A percentile compares a stretch with the other conserved stretches of the same genome.
Evolutionary conservation across 306 rosid genomes (phyloP).

Genomic region (Glycyrrhiza uralensis): DNA sequence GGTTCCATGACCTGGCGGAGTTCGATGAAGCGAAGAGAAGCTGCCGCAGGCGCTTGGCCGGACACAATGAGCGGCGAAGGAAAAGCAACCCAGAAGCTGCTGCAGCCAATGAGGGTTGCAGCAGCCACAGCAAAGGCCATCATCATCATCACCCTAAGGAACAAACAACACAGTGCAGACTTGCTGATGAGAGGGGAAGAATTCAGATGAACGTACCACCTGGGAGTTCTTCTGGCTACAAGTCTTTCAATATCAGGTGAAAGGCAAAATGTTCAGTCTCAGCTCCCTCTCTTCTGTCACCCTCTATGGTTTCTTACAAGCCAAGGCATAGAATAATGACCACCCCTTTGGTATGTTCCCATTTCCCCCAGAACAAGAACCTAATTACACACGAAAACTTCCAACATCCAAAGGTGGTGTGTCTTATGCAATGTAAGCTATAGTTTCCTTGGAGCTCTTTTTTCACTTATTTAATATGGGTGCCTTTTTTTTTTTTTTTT

Average conservation of each 20-base stretch:
- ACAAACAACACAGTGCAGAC: conserved; percentile 43
- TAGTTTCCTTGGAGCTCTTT: background rate
- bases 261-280: background rate
- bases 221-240: conserved; percentile 66
- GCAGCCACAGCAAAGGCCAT: conserved; percentile 41
- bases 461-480: background rate
- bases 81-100: conserved; percentile 50
- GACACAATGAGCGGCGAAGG: conserved; percentile 89
- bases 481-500: conserved; percentile 24
- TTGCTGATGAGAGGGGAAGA: conserved; percentile 46
- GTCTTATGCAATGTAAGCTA: conserved; percentile 7
- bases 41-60: conserved; percentile 83
- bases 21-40: conserved; percentile 92
- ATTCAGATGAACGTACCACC: conserved; percentile 43
- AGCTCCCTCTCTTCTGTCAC: conserved; percentile 97
- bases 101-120: conserved; percentile 53
- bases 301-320: conserved; percentile 23
- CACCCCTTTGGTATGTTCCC: conserved; percentile 16
- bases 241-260: conserved; percentile 62
- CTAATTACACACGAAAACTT: background rate
- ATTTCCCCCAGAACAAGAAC: conserved; percentile 20
- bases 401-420: conserved; percentile 19
- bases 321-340: conserved; percentile 29
- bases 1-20: conserved; percentile 89
- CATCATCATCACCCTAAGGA: conserved; percentile 40